Evolutionary conservation across 2,329 filamentous ascomycete species (phyloP), one percentile per base, ranked within the genome.

Genomic region (Ambrosiella cleistominuta): DNA sequence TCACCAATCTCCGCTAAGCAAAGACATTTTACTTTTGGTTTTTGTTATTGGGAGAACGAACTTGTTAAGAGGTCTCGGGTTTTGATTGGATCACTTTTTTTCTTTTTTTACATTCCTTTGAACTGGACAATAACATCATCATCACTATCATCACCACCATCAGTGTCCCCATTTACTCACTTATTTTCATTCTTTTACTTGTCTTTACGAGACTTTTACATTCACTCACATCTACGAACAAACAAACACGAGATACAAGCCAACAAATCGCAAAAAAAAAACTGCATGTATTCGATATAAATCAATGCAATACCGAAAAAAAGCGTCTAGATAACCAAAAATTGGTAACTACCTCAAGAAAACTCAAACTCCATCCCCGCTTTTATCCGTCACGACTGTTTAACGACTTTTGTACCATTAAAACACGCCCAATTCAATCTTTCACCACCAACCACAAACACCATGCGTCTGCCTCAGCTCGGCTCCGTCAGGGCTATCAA

Each of bases 391-490:
- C 27, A 27, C 27, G 27, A 27, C 27, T 3, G 4, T 27, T 27
- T 27, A 27, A 27, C 27, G 27, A 27, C 27, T 27, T 27, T 27
- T 27, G 27, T 27, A 27, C 4, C 27, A 27, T 27, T 27, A 27
- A 27, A 27, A 27, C 27, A 27, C 2, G 2, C 27, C 27, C 4
- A 27, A 27, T 27, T 27, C 27, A 27, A 27, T 27, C 27, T 27
- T 27, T 27, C 27, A 27, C 4, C 27, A 27, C 27, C 27, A 27
- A 5, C 27, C 27, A 27, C 4, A 27, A 27, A 27, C 2, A 27
- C 47, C 5, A 55, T 55, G 53, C 53, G 40, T 55, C 39, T 55
- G 27, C 53, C 19, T n/a, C 38, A 44, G 39, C 42, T 44, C 38
- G 42, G n/a, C 17, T 7, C 19, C 37, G 13, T 3, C 4, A 5